A percentile compares a stretch with the other conserved stretches of the same genome.
phyloP scores from a whole-genome alignment of 192 early-diverging fungal species.

The Coemansia sp. region DNA sequence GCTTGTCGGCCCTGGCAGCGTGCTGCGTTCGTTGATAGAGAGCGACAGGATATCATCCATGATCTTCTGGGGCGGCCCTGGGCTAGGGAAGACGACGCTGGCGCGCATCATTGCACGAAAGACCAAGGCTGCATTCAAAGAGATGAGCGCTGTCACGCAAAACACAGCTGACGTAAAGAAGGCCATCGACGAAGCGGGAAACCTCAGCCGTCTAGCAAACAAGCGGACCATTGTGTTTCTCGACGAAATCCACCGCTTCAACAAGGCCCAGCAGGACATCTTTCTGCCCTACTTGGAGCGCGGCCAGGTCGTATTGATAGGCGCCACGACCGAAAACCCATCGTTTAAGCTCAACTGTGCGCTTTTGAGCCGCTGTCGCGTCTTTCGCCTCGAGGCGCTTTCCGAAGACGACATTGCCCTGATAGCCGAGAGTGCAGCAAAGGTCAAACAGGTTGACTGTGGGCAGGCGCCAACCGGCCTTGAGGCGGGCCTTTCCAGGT shows the following conservation, averaged over 20 bases:
- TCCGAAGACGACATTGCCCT: conserved; percentile 55
- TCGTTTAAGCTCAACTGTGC: conserved; percentile 82
- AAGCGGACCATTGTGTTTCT: conserved; percentile 75
- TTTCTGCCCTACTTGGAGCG: conserved; percentile 79
- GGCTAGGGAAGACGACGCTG: conserved; percentile 62
- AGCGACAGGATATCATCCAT: conserved; percentile 69
- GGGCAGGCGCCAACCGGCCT: conserved; percentile 19
- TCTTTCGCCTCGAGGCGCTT: conserved; percentile 73
- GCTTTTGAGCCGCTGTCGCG: conserved; percentile 73
- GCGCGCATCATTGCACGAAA: conserved; percentile 58
- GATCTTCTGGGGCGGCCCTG: conserved; percentile 74
- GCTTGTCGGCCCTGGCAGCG: conserved; percentile 62
- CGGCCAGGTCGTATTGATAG: conserved; percentile 67
- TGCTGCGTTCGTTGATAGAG: conserved; percentile 66
- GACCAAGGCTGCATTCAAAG: conserved; percentile 40
- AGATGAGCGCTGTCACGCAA: conserved; percentile 58
- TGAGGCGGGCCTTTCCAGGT: conserved; percentile 35
- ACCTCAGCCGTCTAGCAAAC: conserved; percentile 54
- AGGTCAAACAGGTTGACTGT: conserved; percentile 53
- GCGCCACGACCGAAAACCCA: conserved; percentile 81
- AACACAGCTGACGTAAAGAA: conserved; percentile 64
- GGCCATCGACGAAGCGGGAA: conserved; percentile 68
- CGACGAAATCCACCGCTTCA: conserved; percentile 91
- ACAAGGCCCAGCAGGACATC: conserved; percentile 83
- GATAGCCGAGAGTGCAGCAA: conserved; percentile 62